Evolutionary conservation across 2,329 filamentous ascomycete genomes (phyloP), one percentile per base, ranked within the genome.

Genomic region (Lizonia empirigonia): DNA sequence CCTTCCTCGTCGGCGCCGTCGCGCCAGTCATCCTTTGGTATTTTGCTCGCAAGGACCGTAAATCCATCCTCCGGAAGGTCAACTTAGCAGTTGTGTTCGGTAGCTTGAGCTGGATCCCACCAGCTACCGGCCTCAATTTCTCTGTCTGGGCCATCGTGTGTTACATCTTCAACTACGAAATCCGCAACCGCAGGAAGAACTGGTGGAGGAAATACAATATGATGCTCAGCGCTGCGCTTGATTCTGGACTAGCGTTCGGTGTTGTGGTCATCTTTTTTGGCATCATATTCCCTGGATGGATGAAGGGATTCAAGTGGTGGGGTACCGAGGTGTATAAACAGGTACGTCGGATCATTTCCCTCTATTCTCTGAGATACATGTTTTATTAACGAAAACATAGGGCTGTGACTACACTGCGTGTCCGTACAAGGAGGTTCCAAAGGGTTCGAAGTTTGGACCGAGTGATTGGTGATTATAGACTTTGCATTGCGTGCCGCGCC

Each of bases 141-240:
- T 90, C 86, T 1, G 88, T 93, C 34, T 95, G 91, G 90, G 89
- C 87, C 0, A 75, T 94, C 7, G 89, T 95, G 12, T 94, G 89
- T 76, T 95, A 88, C 72, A 62, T 90, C 34, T 96, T 96, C 80
- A 95, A 95, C 71, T 86, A 87, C 69, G 73, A 87, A 53, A 82
- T 95, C 65, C 85, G 86, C 68, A 83, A 83, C 27, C 80, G 87
- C 18, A 87, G 84, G 20, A 80, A 79, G 23, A 85, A 84, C 1
- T 96, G 91, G 91, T 95, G 91, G 91, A 85, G 85, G 38, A 94
- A 95, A 74, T 95, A 95, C 71, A 93, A 89, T 32, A 94, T 95
- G 89, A 92, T 90, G 4, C 78, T 95, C 44, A 90, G 87, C 50
- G 90, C 90, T 0, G 91, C 89, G 1, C 79, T 95, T 47, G 91